These are phyloP conservation scores for Populus hybrid DNA, from an alignment of 441 rosid species.

Conservation along the genomic window DNA sequence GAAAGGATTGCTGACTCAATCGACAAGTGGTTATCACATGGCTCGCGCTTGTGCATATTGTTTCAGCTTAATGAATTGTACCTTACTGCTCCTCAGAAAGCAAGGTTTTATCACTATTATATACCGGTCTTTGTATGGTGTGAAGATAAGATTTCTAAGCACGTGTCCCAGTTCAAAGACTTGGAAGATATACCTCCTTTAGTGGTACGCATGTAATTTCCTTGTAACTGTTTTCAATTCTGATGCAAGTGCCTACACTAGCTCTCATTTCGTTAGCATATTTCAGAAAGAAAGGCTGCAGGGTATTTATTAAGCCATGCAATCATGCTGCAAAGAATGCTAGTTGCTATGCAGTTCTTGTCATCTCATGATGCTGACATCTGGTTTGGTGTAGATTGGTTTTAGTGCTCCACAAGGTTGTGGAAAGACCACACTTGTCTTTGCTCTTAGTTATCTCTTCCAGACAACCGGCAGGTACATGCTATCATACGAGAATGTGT, in stretches of 20 bases:
- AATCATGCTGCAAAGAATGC: neutral
- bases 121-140: constrained; percentile 90
- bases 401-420: constrained; percentile 99
- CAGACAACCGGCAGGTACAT: constrained; percentile 61
- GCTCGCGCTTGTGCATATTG: constrained; percentile 54
- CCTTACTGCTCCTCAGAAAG: constrained; percentile 67
- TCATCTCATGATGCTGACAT: constrained; percentile 10
- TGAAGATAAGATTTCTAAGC: constrained; percentile 68
- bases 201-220: constrained; percentile 53
- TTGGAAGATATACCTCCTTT: constrained; percentile 78
- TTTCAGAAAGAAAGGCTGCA: neutral
- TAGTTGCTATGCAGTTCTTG: constrained; percentile 5
- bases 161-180: constrained; percentile 48
- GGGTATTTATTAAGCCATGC: neutral
- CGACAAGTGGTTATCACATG: constrained; percentile 80
- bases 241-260: constrained; percentile 1
- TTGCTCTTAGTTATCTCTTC: constrained; percentile 91
- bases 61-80: constrained; percentile 69
- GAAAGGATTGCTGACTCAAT: constrained; percentile 63
- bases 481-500: neutral
- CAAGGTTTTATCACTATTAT: constrained; percentile 85
- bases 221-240: neutral
- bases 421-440: constrained; percentile 97
- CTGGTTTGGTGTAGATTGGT: constrained; percentile 63
- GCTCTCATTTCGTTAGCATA: neutral